phyloP scores from a whole-genome alignment of 192 early-diverging fungal genomes.

The Gamsiella multidivaricata region DNA sequence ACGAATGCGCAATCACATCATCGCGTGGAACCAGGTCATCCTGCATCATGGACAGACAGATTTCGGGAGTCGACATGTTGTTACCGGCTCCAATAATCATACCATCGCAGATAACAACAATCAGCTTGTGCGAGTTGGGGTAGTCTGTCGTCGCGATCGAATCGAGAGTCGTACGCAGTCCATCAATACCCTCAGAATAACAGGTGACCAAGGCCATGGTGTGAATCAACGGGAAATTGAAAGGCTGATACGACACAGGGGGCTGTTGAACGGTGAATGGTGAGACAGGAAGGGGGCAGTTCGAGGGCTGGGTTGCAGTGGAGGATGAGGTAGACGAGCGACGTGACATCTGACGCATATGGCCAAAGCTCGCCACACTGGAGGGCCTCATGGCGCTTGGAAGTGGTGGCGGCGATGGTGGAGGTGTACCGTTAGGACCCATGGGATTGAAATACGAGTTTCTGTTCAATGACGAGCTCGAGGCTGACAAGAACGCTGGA shows the following conservation, averaged over 20 bases:
- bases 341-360: conserved; percentile 47
- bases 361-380: conserved; percentile 49
- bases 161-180: conserved; percentile 84
- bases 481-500: conserved; percentile 36
- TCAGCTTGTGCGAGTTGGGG: conserved; percentile 85
- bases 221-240: conserved; percentile 62
- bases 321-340: conserved; percentile 59
- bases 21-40: conserved; percentile 62
- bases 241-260: conserved; percentile 66
- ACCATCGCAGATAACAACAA: conserved; percentile 91
- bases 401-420: conserved; percentile 44
- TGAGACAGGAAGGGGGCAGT: conserved; percentile 33
- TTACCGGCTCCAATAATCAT: conserved; percentile 88
- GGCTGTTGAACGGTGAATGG: conserved; percentile 38
- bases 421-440: conserved; percentile 35
- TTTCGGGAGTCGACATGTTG: conserved; percentile 78
- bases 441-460: conserved; percentile 28
- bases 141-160: conserved; percentile 87
- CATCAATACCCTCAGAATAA: conserved; percentile 90
- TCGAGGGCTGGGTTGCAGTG: conserved; percentile 32
- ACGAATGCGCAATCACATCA: conserved; percentile 66
- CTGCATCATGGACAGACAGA: conserved; percentile 82
- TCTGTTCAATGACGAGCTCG: conserved; percentile 29
- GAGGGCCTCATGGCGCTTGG: conserved; percentile 25
- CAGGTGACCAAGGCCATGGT: conserved; percentile 86